Evolutionary conservation across 2,329 filamentous ascomycete species (phyloP), one percentile per base, ranked within the genome.

Genomic region (Ilyonectria robusta): DNA sequence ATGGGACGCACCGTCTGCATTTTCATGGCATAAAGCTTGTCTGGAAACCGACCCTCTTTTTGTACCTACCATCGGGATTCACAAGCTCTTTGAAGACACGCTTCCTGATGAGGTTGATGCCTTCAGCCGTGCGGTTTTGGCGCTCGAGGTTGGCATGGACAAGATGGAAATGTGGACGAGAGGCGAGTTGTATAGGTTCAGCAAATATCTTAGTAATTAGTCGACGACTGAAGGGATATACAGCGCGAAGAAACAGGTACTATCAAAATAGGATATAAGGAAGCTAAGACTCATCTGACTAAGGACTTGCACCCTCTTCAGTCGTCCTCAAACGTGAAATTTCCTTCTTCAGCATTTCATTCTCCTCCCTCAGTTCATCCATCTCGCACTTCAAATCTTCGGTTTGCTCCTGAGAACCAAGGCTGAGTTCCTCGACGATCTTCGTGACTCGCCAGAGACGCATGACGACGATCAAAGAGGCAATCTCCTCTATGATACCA

Each of bases 361-460:
- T 85, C 62, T 85, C 87, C 59, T 77, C 80, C 73, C 87, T 85
- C 9, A 91, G 78, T 29, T 83, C 79, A 55, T 85, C 83, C 29
- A 92, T 81, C 61, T 84, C 79, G 58, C 83, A 78, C 69, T 88
- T 82, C 44, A 92, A 79, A 10, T 84, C 84, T 68, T 90, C 89
- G 81, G 89, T 87, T 75, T 89, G 84, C 78, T 92, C 90, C 40
- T 87, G 81, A 1, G 89, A 89, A 9, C 89, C 89, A 7, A 90
- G 84, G 33, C 87, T 87, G 67, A 92, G 83, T 78, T 93, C 91
- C 74, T 93, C 89, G 7, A 92, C 87, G 58, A 93, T 91, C 81
- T 93, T 92, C 76, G 92, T 88, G 50, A 93, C 85, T 17, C 91
- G 85, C 88, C 90, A 92, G 4, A 93, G 82, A 59, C 91, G 88